Evolutionary conservation across 768 basidiomycete genomes (phyloP).

Genomic region (Punctularia strigosozonata): DNA sequence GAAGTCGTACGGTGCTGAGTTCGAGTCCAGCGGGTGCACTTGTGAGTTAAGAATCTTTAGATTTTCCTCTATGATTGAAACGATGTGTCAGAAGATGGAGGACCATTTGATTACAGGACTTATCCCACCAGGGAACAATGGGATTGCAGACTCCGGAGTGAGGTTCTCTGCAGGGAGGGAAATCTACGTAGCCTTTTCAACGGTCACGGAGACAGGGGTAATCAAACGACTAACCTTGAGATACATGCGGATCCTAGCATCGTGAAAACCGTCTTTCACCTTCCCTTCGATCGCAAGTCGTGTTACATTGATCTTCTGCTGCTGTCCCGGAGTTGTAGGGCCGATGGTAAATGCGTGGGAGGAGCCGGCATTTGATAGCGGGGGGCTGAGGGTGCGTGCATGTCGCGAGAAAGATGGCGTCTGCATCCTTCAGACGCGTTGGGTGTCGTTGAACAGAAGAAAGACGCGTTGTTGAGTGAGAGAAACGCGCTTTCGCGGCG

Average conservation of each 20-base stretch:
- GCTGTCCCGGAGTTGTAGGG: constrained; percentile 14
- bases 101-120: too few relatives aligned
- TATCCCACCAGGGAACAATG: constrained; percentile 58
- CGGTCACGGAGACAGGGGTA: background rate
- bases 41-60: constrained; percentile 62
- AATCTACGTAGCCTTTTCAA: constrained; percentile 27
- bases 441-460: too few relatives aligned
- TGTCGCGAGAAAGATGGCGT: constrained; percentile 10
- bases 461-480: too few relatives aligned
- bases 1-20: constrained; percentile 67
- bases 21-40: constrained; percentile 64
- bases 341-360: constrained; percentile 6
- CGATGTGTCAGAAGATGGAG: background rate
- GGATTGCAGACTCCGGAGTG: constrained; percentile 54
- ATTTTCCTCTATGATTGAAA: constrained; percentile 50
- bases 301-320: constrained; percentile 57
- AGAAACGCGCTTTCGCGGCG: too few relatives aligned
- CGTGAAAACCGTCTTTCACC: constrained; percentile 52
- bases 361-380: constrained; percentile 12
- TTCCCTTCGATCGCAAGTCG: constrained; percentile 68
- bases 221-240: constrained; percentile 42
- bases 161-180: constrained; percentile 56
- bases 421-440: background rate
- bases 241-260: constrained; percentile 61
- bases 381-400: constrained; percentile 16